These are phyloP conservation scores for Alnus glutinosa DNA, from an alignment of 306 rosid genomes.

Conservation along the genomic window DNA sequence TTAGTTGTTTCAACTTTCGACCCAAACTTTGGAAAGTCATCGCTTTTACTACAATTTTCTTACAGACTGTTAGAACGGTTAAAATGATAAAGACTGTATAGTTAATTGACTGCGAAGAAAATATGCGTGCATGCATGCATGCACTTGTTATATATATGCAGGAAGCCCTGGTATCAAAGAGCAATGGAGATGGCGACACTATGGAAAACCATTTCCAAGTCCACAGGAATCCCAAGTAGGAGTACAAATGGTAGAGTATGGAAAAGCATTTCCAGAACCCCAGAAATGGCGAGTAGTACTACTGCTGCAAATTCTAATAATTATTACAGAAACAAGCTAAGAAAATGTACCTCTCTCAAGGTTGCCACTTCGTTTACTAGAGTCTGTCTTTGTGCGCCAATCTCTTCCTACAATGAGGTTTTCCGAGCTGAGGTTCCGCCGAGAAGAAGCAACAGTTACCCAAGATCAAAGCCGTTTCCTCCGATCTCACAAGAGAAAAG, in stretches of 20 bases:
- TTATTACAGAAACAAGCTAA: conserved; percentile 44
- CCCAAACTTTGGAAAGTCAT: not conserved
- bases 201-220: conserved; percentile 61
- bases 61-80: no score
- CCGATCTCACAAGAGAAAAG: conserved; percentile 36
- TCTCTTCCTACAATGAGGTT: conserved; percentile 79
- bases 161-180: conserved; percentile 96
- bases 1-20: not conserved
- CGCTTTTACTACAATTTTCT: not conserved
- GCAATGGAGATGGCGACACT: conserved; percentile 61
- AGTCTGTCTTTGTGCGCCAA: conserved; percentile 93
- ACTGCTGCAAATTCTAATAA: conserved; percentile 7
- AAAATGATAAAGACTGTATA: no score
- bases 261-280: conserved; percentile 55
- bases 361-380: conserved; percentile 78
- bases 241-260: conserved; percentile 31
- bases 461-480: conserved; percentile 63
- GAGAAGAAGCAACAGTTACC: conserved; percentile 86
- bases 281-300: conserved; percentile 25
- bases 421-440: conserved; percentile 75
- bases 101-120: no score
- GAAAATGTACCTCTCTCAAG: conserved; percentile 81
- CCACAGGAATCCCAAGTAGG: conserved; percentile 35
- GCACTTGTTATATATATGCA: conserved; percentile 1
- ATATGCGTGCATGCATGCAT: no score